Evolutionary conservation across 116 monocot genomes (phyloP), one percentile per base, ranked within the genome.

Genomic region (Dioscorea cayenensis): DNA sequence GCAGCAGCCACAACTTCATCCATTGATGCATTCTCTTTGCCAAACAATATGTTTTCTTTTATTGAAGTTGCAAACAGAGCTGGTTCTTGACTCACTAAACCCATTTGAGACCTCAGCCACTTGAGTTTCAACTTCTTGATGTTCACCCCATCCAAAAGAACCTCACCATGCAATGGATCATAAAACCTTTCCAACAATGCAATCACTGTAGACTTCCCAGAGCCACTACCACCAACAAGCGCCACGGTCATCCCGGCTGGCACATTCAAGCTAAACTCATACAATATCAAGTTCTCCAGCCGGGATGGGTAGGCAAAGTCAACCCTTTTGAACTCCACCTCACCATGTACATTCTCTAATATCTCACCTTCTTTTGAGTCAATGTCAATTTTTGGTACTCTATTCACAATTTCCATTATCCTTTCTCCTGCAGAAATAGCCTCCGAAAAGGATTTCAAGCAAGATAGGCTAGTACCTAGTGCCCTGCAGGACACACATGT

Each of bases 71-170:
- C 84, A 14, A 87, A 81, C 4, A 87, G 66, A 2, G 81, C 81
- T 3, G 87, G 87, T 73, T 87, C 87, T 63, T 87, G 87, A 55
- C 84, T 87, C 36, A 87, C 87, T 70, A 87, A 21, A 27, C 87
- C 87, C 67, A 87, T 87, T 64, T 84, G 84, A 11, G 78, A 76
- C 65, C 87, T 84, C 81, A 87, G 14, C 87, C 84, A 87, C 64
- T 78, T 78, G 3, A 87, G 55, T 36, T 76, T 69, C 7, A 87
- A 67, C 73, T 23, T 75, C 73, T 61, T 78, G 38, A 87, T 76
- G 49, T 81, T 78, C 18, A 84, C 78, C 32, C 87, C 87, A 18
- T 87, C 84, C 6, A 87, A 13, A 66, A 77, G n/a, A 6, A 87
- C 71, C 73, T 73, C 76, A 0, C 87, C 87, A 8, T 37, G 32